phyloP scores from a whole-genome alignment of 331 rosid genomes.

The Malus hybrid region DNA sequence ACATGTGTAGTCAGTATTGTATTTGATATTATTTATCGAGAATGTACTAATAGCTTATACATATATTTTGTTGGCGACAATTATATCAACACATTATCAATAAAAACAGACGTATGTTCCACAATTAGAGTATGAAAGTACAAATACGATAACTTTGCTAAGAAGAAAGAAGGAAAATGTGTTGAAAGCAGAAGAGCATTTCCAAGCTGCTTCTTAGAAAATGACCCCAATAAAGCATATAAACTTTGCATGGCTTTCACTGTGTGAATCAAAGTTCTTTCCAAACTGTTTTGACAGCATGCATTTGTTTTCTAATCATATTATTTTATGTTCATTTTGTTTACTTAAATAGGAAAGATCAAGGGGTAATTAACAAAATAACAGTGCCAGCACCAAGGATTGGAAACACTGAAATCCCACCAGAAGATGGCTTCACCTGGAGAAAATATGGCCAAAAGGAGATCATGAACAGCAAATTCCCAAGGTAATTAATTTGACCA shows the following conservation, averaged over 20 bases:
- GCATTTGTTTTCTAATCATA: neutral
- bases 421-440: constrained; percentile 72
- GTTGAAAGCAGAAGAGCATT: constrained; percentile 2
- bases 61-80: too few relatives aligned
- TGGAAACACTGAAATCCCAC: constrained; percentile 66
- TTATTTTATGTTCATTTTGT: neutral
- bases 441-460: constrained; percentile 85
- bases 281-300: neutral
- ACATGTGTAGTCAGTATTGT: neutral
- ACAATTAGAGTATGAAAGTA: too few relatives aligned
- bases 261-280: neutral
- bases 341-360: constrained; percentile 32
- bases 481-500: constrained; percentile 34
- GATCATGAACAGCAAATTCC: constrained; percentile 51
- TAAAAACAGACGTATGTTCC: too few relatives aligned
- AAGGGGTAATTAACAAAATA: constrained; percentile 19
- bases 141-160: neutral
- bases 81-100: too few relatives aligned
- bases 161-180: neutral
- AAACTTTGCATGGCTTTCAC: neutral
- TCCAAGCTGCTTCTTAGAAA: constrained; percentile 13
- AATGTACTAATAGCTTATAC: too few relatives aligned
- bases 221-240: neutral
- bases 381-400: constrained; percentile 46
- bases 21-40: neutral